Evolutionary conservation across 192 early-diverging fungal genomes (phyloP).

Genomic region (Radiomyces spectabilis): DNA sequence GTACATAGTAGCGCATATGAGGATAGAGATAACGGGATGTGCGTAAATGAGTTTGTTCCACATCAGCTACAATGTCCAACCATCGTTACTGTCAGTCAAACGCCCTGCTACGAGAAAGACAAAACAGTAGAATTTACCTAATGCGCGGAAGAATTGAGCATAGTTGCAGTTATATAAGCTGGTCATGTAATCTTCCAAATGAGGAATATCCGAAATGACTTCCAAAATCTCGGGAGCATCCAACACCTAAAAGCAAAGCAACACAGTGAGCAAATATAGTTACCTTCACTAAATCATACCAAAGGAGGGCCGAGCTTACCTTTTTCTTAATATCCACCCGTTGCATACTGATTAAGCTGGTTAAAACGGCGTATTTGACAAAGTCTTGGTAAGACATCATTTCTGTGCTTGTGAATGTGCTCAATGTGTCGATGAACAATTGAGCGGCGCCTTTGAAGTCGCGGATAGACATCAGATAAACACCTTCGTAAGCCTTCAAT

Average conservation of each 20-base stretch:
- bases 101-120: neutral
- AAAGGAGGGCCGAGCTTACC: slow-evolving; percentile 41
- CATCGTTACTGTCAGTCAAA: neutral
- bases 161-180: slow-evolving; percentile 92
- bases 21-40: slow-evolving; percentile 76
- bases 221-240: slow-evolving; percentile 96
- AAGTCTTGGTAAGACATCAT: slow-evolving; percentile 97
- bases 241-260: slow-evolving; percentile 51
- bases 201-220: slow-evolving; percentile 84
- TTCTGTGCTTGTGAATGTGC: slow-evolving; percentile 94
- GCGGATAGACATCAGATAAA: slow-evolving; percentile 87
- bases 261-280: neutral
- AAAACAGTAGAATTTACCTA: slow-evolving; percentile 43
- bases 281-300: too few relatives aligned
- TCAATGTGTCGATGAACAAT: slow-evolving; percentile 89
- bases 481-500: slow-evolving; percentile 92
- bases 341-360: slow-evolving; percentile 79
- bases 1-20: slow-evolving; percentile 90
- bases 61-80: slow-evolving; percentile 47
- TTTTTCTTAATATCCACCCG: slow-evolving; percentile 93
- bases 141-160: slow-evolving; percentile 83
- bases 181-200: slow-evolving; percentile 74
- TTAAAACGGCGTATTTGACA: slow-evolving; percentile 88
- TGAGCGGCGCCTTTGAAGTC: slow-evolving; percentile 92
- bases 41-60: slow-evolving; percentile 69